A percentile compares a stretch with the other conserved stretches of the same genome.
These are phyloP conservation scores for Solanum bulbocastanum DNA, from an alignment of 257 asterid genomes.

Conservation along the genomic window DNA sequence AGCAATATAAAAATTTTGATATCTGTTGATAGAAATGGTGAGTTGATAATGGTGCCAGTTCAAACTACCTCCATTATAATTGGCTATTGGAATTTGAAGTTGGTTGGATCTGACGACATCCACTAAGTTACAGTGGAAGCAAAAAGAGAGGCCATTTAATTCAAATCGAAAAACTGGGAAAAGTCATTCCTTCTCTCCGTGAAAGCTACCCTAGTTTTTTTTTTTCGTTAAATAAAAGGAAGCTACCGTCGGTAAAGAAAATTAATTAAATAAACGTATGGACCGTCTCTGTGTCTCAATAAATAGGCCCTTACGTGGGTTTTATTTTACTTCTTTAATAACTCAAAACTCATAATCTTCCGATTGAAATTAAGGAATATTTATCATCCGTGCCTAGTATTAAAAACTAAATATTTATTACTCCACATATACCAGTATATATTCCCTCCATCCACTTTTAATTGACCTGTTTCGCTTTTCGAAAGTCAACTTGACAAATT, in stretches of 20 bases:
- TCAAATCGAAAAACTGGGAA: background rate
- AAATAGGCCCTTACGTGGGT: too few relatives aligned
- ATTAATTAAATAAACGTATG: background rate
- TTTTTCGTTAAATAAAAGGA: background rate
- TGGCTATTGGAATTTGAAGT: background rate
- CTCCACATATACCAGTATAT: background rate
- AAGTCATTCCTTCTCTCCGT: background rate
- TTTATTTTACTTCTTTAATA: too few relatives aligned
- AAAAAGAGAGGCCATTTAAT: background rate
- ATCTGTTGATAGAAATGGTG: background rate
- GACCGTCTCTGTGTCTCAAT: too few relatives aligned
- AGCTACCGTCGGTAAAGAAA: background rate
- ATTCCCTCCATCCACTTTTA: too few relatives aligned
- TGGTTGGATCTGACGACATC: background rate
- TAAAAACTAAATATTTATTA: background rate
- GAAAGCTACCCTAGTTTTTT: background rate
- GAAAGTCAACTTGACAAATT: too few relatives aligned
- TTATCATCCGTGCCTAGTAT: background rate
- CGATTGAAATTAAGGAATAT: too few relatives aligned
- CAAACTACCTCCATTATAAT: background rate
- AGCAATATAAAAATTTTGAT: background rate
- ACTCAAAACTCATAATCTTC: too few relatives aligned
- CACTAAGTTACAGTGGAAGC: background rate
- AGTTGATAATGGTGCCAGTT: background rate
- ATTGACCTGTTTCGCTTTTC: accelerated